These are phyloP conservation scores for Pleurotus cornucopiae DNA, from an alignment of 768 basidiomycete species.

Conservation along the genomic window DNA sequence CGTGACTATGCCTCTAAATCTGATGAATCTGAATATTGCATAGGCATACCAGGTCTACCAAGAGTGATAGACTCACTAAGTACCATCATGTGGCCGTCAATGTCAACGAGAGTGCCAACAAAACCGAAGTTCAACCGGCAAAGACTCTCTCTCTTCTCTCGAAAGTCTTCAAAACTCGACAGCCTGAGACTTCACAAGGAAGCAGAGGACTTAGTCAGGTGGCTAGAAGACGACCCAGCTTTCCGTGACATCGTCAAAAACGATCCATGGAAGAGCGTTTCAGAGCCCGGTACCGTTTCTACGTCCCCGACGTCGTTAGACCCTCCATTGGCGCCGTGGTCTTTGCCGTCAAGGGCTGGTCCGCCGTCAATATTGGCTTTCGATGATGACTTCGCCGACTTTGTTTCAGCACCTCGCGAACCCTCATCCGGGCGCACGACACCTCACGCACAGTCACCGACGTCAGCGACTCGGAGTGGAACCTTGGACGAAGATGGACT, in stretches of 20 bases:
- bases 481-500: conserved; percentile 16
- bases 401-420: conserved; percentile 54
- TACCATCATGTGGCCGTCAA: conserved; percentile 87
- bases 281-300: conserved; percentile 22
- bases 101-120: conserved; percentile 39
- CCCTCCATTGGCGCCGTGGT: conserved; percentile 9
- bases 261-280: conserved; percentile 38
- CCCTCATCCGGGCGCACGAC: conserved; percentile 4
- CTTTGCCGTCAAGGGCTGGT: background rate
- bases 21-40: background rate
- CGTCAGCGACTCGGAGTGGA: conserved; percentile 15
- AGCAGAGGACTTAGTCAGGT: conserved; percentile 55
- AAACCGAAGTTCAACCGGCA: conserved; percentile 18
- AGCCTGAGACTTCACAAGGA: conserved; percentile 40
- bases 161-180: conserved; percentile 6
- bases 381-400: conserved; percentile 80
- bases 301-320: conserved; percentile 22
- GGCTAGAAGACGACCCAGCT: conserved; percentile 53
- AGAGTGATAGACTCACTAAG: conserved; percentile 77
- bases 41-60: conserved; percentile 51
- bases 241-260: conserved; percentile 17
- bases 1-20: no score
- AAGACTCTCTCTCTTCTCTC: conserved; percentile 25
- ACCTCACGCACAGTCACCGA: conserved; percentile 20
- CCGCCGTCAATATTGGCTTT: conserved; percentile 33